Evolutionary conservation across 495 filamentous ascomycete species (phyloP).

Genomic region (Eremomyces bilateralis): DNA sequence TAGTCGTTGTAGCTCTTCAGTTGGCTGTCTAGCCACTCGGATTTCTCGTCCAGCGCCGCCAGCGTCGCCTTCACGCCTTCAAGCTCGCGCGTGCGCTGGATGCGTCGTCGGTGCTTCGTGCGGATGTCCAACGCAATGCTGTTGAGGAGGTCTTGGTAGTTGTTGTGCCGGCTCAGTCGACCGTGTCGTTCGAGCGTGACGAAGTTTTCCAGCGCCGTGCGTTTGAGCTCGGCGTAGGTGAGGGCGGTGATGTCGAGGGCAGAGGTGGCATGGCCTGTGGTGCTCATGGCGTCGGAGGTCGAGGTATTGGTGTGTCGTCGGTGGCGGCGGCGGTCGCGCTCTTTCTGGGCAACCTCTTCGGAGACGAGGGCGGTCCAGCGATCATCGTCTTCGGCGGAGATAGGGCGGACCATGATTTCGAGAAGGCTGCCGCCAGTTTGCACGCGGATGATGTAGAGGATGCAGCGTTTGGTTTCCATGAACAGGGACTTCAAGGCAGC

Average conservation of each 20-base stretch:
- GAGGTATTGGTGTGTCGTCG: conserved; percentile 30
- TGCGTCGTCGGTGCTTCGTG: conserved; percentile 77
- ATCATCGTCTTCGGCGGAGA: conserved; percentile 67
- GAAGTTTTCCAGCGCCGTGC: conserved; percentile 83
- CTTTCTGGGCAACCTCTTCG: conserved; percentile 42
- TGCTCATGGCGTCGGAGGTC: conserved; percentile 27
- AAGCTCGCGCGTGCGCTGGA: conserved; percentile 76
- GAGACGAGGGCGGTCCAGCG: conserved; percentile 63
- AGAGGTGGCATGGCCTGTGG: no score
- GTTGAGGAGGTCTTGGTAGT: conserved; percentile 92
- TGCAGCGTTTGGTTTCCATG: conserved; percentile 93
- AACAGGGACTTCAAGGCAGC: conserved; percentile 78
- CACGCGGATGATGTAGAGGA: conserved; percentile 93
- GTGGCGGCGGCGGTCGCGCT: conserved; percentile 6
- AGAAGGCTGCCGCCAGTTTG: conserved; percentile 81
- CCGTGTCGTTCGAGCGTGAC: conserved; percentile 65
- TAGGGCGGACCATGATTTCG: conserved; percentile 85
- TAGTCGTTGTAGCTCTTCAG: conserved; percentile 97
- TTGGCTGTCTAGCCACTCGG: conserved; percentile 77
- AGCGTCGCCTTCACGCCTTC: conserved; percentile 76
- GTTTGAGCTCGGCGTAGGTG: conserved; percentile 81
- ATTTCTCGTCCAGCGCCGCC: conserved; percentile 70
- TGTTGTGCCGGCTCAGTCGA: conserved; percentile 73
- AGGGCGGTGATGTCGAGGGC: conserved; percentile 75
- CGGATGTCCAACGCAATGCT: conserved; percentile 93